Base-by-base conservation (phyloP, 768 basidiomycete genomes). In the Goffeauzyma gilvescens region DNA sequence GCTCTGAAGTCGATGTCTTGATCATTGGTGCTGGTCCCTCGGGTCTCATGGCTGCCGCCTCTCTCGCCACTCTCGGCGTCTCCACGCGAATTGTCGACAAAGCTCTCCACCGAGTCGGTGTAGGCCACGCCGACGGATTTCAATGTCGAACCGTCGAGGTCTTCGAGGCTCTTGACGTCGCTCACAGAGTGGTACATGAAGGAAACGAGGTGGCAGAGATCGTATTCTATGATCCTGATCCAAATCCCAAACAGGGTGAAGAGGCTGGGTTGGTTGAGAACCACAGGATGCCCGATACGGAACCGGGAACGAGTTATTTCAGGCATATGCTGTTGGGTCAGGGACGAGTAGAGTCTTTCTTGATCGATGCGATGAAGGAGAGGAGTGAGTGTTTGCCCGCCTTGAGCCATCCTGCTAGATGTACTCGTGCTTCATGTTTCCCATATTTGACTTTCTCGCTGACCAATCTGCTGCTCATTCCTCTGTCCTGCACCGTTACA, bases 1-100 rank as follows among this genome's bases (percentile, higher is more conserved):
- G 15, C 22, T 44, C 35, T 22, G 10, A 13, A 10, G 33, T 27
- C 25, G 49, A 50, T 31, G 50, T 53, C 36, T 22, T 53, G 18
- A 46, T 53, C 39, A 40, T 53, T 30, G 52, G 52, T 9, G 52
- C 52, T n/a, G 52, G 52, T 21, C 52, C 52, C 0, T 43, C 50
- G 2, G 52, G 52, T 17, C 40, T 49, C 15, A 35, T 48, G 23
- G 33, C 35, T 30, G 46, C 46, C n/a, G 33, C 41, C 15, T 37
- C 38, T 21, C 25, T 48, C 13, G 33, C 35, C 34, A 41, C 32
- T 26, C 36, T 44, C 43, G 35, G 38, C 20, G 27, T 49, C 23
- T 22, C 30, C 38, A 38, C 41, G 21, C 31, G 48, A 20, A 49
- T 49, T 22, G 43, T 49, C 8, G 48, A 49, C 33, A 49, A 49